These are phyloP conservation scores for Farysia itapuensis DNA, from an alignment of 1,284 basidiomycete species.

Conservation along the genomic window DNA sequence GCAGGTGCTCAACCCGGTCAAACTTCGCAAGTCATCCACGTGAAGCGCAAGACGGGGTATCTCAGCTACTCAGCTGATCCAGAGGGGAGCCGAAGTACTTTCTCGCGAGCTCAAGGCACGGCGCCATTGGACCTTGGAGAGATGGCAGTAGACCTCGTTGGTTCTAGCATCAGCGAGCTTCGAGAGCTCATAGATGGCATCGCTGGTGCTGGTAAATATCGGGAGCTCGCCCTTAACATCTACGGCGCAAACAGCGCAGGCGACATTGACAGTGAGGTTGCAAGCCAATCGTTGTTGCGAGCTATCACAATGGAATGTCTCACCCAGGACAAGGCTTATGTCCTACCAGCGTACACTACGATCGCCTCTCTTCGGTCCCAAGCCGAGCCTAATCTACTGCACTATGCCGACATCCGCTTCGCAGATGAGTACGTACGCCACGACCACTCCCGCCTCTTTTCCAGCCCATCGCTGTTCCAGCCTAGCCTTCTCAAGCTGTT, in stretches of 20 bases:
- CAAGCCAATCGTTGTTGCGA: slow-evolving; percentile 69
- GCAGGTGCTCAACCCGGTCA: not conserved
- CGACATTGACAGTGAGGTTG: too few species aligned
- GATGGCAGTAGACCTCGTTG: slow-evolving; percentile 4
- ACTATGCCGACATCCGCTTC: slow-evolving; percentile 13
- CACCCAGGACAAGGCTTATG: slow-evolving; percentile 72
- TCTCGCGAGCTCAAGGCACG: slow-evolving; percentile 15
- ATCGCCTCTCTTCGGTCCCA: not conserved
- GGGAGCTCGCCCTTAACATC: slow-evolving; percentile 26
- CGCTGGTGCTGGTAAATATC: slow-evolving; percentile 68
- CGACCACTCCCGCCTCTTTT: slow-evolving; percentile 6
- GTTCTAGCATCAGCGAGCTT: slow-evolving; percentile 65
- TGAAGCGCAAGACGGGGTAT: slow-evolving; percentile 88
- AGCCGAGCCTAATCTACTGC: slow-evolving; percentile 1
- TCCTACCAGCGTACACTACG: slow-evolving; percentile 16
- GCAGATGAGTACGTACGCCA: slow-evolving; percentile 18
- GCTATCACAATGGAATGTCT: slow-evolving; percentile 82
- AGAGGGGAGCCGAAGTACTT: slow-evolving; percentile 80
- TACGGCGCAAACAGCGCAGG: too few species aligned
- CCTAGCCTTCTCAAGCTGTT: slow-evolving; percentile 8
- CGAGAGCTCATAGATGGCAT: slow-evolving; percentile 81
- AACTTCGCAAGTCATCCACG: slow-evolving; percentile 60
- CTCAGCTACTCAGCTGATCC: slow-evolving; percentile 90
- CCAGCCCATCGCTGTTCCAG: slow-evolving; percentile 7
- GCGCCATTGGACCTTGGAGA: slow-evolving; percentile 8